These are phyloP conservation scores for Ilex paraguariensis DNA, from an alignment of 305 asterid genomes.

Conservation along the genomic window DNA sequence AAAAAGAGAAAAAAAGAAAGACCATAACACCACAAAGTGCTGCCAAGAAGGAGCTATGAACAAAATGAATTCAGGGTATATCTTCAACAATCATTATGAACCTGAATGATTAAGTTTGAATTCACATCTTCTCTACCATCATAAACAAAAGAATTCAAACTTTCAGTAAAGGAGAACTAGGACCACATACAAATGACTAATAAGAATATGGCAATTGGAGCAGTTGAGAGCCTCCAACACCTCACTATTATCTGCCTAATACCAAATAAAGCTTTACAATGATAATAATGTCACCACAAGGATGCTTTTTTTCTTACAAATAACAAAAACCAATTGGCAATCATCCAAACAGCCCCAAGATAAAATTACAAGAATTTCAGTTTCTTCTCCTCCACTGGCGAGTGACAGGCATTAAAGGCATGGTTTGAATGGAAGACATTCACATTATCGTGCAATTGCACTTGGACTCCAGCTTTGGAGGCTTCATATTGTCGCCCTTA, in stretches of 20 bases:
- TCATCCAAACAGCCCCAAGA: slow-evolving; percentile 26
- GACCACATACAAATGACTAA: slow-evolving; percentile 32
- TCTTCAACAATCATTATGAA: slow-evolving; percentile 26
- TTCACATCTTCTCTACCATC: slow-evolving; percentile 20
- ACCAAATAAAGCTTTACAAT: slow-evolving; percentile 53
- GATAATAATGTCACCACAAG: slow-evolving; percentile 30
- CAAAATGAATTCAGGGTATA: not conserved
- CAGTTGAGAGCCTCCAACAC: slow-evolving; percentile 24
- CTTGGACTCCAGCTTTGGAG: slow-evolving; percentile 91
- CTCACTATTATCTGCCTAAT: slow-evolving; percentile 56
- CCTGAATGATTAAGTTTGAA: slow-evolving; percentile 15
- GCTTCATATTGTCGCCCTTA: slow-evolving; percentile 48
- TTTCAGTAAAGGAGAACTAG: slow-evolving; percentile 3
- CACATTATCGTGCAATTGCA: slow-evolving; percentile 95
- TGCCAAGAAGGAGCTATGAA: no score
- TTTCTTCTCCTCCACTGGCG: slow-evolving; percentile 4
- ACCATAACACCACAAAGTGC: no score
- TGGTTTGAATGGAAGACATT: slow-evolving; percentile 2
- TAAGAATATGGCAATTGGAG: slow-evolving; percentile 44
- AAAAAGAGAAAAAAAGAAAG: no score
- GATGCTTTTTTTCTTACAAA: slow-evolving; percentile 30
- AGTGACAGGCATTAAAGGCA: slow-evolving; percentile 1
- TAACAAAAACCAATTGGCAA: slow-evolving; percentile 25
- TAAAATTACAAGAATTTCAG: slow-evolving; percentile 13
- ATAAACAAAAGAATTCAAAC: slow-evolving; percentile 30